Conservation (phyloP, 2,329 filamentous ascomycete species). For the Colletotrichum caudatum region DNA sequence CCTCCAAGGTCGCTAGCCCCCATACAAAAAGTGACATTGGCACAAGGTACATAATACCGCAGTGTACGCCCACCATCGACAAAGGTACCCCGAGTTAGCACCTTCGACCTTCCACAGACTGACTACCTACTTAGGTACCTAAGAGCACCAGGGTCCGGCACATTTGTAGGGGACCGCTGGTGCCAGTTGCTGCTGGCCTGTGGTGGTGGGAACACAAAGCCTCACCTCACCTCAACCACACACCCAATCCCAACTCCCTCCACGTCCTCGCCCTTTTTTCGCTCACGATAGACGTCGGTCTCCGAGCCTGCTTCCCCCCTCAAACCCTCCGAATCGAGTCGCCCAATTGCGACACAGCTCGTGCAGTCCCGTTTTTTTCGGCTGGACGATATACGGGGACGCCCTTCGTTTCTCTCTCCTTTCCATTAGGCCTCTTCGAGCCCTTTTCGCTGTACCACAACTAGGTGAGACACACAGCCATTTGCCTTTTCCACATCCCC, state of each 20-base stretch:
- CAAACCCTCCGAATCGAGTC: constrained; percentile 51
- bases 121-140: neutral
- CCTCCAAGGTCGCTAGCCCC: constrained; percentile 45
- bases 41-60: constrained; percentile 42
- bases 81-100: constrained; percentile 25
- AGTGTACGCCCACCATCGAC: constrained; percentile 14
- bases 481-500: constrained; percentile 29
- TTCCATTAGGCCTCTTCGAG: constrained; percentile 18
- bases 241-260: constrained; percentile 46
- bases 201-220: constrained; percentile 55
- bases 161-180: constrained; percentile 20
- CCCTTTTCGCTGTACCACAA: constrained; percentile 33
- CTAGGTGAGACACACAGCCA: constrained; percentile 40
- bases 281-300: constrained; percentile 44
- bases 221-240: constrained; percentile 51
- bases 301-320: constrained; percentile 42
- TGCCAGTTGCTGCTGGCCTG: constrained; percentile 24
- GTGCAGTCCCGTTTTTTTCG: constrained; percentile 29
- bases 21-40: constrained; percentile 50
- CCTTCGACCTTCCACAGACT: constrained; percentile 4
- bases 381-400: constrained; percentile 38
- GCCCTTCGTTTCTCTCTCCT: constrained; percentile 36
- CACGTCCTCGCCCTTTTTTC: constrained; percentile 47
- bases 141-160: constrained; percentile 5
- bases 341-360: constrained; percentile 56